Conservation (phyloP, 306 rosid genomes). For the Clitoria ternatea region DNA sequence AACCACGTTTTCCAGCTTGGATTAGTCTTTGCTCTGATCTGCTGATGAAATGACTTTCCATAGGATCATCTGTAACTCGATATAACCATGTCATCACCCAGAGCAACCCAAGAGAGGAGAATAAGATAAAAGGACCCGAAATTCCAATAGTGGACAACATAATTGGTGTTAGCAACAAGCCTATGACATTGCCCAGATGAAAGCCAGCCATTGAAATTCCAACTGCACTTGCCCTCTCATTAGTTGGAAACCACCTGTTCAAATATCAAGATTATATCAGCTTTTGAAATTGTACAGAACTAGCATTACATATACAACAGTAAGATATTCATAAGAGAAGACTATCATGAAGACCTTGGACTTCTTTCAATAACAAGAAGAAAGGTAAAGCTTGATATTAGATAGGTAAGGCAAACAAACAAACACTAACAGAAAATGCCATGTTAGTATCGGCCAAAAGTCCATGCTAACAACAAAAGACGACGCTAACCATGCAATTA, state of each 20-base stretch:
- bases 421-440: no score
- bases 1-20: constrained; percentile 62
- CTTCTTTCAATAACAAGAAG: not conserved
- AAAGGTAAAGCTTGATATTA: not conserved
- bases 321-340: not conserved
- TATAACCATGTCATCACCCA: constrained; percentile 62
- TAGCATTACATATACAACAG: not conserved
- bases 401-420: not conserved
- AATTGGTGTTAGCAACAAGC: constrained; percentile 76
- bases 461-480: no score
- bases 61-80: constrained; percentile 67
- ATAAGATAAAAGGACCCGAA: constrained; percentile 77
- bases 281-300: not conserved
- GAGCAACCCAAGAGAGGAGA: constrained; percentile 70
- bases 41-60: constrained; percentile 50
- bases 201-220: constrained; percentile 97
- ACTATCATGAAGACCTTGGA: not conserved
- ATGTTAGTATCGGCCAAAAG: no score
- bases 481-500: no score
- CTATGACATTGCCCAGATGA: constrained; percentile 87
- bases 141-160: constrained; percentile 73
- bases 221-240: constrained; percentile 89
- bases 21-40: constrained; percentile 61
- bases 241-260: constrained; percentile 83
- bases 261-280: constrained; percentile 11